Base-by-base conservation (phyloP, 2,329 filamentous ascomycete species). In the Colletotrichum coccodes region DNA sequence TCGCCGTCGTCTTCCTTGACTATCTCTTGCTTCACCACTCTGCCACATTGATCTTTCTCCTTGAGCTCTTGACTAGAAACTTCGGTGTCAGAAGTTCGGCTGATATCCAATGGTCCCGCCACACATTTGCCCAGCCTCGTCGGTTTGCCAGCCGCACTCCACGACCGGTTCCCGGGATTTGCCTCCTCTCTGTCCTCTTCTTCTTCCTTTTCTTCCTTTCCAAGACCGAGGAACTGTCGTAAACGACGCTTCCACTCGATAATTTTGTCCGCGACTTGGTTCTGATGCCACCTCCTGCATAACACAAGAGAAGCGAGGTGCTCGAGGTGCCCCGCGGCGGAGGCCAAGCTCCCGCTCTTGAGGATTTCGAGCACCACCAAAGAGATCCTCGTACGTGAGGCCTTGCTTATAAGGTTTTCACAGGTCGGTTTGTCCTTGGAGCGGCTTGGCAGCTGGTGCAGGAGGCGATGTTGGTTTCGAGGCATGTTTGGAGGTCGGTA, bases 241-340 rank as follows among this genome's bases (percentile, higher is more conserved):
- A 68, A 38, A 1, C 54, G 54, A 32, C 12, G 14, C 8, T 34
- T 18, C 66, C 60, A 65, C 4, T 65, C 38, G 7, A 38, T 11
- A 2, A 40, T 49, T 28, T 60, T 57, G 32, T 69, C 66, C 0
- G 26, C 47, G 26, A 40, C 21, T 18, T 69, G 66, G 12, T 1
- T 7, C 16, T 69, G 60, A 26, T 65, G 66, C 2, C 18, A 32
- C 8, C 46, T 60, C 44, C 23, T 70, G n/a, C 62, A 66, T 26
- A 70, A 42, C 21, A 60, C 50, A 3, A 58, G 56, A 23, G 21
- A 50, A 8, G 47, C 62, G 11, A 69, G 61, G 3, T 12, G 34
- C 46, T 69, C 12, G 4, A 66, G 34, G n/a, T 64, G 60, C 14
- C 7, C 8, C 8, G 11, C 34, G 6, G 60, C 64, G 16, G 6